A percentile compares a stretch with the other conserved stretches of the same genome.
These are phyloP conservation scores for Penicillium brevicompactum DNA, from an alignment of 2,329 filamentous ascomycete species.

Conservation along the genomic window DNA sequence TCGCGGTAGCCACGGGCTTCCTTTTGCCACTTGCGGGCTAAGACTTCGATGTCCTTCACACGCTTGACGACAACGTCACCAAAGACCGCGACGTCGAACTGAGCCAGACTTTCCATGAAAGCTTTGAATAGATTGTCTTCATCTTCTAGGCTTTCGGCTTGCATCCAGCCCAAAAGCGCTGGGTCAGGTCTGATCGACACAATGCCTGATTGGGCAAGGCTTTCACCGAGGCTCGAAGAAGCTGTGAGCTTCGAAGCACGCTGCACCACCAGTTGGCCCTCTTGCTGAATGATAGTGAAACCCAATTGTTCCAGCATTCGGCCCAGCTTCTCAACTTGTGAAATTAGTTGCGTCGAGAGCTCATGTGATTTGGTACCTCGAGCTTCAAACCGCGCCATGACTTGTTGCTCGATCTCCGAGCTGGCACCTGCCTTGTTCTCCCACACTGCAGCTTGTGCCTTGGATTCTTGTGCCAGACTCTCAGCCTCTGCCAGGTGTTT, in stretches of 20 bases:
- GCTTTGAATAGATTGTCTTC: slow-evolving; percentile 74
- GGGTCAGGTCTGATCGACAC: slow-evolving; percentile 59
- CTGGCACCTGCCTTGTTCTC: slow-evolving; percentile 58
- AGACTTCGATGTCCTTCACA: slow-evolving; percentile 89
- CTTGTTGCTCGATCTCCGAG: slow-evolving; percentile 34
- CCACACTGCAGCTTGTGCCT: slow-evolving; percentile 71
- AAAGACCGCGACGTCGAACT: slow-evolving; percentile 82
- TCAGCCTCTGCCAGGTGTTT: slow-evolving; percentile 70
- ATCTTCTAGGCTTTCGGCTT: slow-evolving; percentile 63
- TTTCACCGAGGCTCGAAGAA: slow-evolving; percentile 38
- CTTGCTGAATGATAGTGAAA: slow-evolving; percentile 75
- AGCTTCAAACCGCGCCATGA: slow-evolving; percentile 63
- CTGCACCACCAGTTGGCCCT: slow-evolving; percentile 73
- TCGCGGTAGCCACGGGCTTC: slow-evolving; percentile 87
- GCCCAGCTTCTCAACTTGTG: slow-evolving; percentile 80
- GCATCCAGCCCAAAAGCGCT: slow-evolving; percentile 79
- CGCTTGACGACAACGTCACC: slow-evolving; percentile 84
- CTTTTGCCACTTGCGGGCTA: slow-evolving; percentile 89
- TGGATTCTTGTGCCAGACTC: slow-evolving; percentile 72
- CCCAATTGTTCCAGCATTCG: slow-evolving; percentile 84
- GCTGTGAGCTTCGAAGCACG: slow-evolving; percentile 62
- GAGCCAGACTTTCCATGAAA: slow-evolving; percentile 72
- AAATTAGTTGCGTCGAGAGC: slow-evolving; percentile 78
- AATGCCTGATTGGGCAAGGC: slow-evolving; percentile 36
- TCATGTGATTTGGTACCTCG: slow-evolving; percentile 77